These are phyloP conservation scores for Selaginella moellendorffii DNA, from an alignment of 75 land plant genomes.

Conservation along the genomic window DNA sequence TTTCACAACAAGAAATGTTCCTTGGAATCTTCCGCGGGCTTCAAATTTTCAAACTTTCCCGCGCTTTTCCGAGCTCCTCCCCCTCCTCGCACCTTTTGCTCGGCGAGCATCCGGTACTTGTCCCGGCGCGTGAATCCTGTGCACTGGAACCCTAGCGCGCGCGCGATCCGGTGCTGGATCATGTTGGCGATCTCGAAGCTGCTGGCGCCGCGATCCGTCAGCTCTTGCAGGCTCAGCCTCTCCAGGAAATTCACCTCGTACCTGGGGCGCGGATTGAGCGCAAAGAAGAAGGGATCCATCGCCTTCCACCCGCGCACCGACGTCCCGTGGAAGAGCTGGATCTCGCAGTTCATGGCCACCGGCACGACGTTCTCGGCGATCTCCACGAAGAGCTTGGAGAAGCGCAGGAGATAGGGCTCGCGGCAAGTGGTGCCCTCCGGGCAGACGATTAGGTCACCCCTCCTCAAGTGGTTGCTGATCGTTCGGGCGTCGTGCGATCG, in stretches of 20 bases:
- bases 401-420: constrained; percentile 24
- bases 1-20: neutral
- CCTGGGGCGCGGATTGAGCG: constrained; percentile 18
- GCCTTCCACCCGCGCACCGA: constrained; percentile 20
- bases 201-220: constrained; percentile 3
- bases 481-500: constrained; percentile 13
- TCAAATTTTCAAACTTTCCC: neutral
- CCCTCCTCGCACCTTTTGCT: constrained; percentile 13
- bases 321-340: constrained; percentile 16
- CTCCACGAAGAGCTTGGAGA: constrained; percentile 24
- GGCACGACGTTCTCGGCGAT: constrained; percentile 17
- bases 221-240: neutral
- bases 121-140: constrained; percentile 23
- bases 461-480: constrained; percentile 2
- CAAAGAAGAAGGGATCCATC: constrained; percentile 20
- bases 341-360: constrained; percentile 12
- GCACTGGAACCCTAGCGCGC: constrained; percentile 16
- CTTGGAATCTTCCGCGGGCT: neutral
- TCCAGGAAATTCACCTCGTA: constrained; percentile 18
- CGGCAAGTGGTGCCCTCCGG: constrained; percentile 28
- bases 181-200: constrained; percentile 15
- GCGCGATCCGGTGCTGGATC: constrained; percentile 15
- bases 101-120: constrained; percentile 22
- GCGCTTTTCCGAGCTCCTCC: neutral
- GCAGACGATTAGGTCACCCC: constrained; percentile 18